These are phyloP conservation scores for Tetrahymena borealis DNA, from an alignment of 73 alveolate genomes.

Conservation along the genomic window DNA sequence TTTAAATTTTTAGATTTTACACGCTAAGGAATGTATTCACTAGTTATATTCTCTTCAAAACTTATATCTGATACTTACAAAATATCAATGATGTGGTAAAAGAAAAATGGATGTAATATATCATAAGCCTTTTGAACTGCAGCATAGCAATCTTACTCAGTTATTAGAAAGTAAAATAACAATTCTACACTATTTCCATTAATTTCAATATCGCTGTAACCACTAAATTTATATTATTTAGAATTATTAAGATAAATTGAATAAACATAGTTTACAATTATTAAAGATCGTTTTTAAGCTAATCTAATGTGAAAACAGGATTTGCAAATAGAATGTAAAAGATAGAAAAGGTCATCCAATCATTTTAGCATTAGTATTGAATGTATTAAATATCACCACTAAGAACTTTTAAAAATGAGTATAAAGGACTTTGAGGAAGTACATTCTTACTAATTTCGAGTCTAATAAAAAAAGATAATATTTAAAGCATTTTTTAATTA, in stretches of 20 bases:
- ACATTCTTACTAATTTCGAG: background rate
- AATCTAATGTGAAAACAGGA: background rate
- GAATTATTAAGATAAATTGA: background rate
- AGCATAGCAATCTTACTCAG: background rate
- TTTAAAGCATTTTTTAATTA: background rate
- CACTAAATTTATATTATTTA: background rate
- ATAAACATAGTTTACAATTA: background rate
- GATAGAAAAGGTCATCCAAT: background rate
- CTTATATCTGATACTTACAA: background rate
- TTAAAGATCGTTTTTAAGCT: background rate
- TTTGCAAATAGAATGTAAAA: background rate
- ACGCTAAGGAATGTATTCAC: background rate
- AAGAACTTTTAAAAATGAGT: background rate
- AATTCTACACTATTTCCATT: background rate
- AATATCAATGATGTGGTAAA: background rate
- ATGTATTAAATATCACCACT: background rate
- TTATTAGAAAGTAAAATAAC: background rate
- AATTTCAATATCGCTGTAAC: background rate
- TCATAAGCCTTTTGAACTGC: background rate
- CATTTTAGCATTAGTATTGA: background rate
- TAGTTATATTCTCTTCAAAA: background rate
- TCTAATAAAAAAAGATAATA: background rate
- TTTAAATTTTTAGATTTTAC: background rate
- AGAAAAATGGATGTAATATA: background rate
- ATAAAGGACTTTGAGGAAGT: background rate